A percentile compares a stretch with the other conserved stretches of the same genome.
Evolutionary conservation across 2,329 filamentous ascomycete species (phyloP).

Genomic region (Phyllosticta capitalensis): DNA sequence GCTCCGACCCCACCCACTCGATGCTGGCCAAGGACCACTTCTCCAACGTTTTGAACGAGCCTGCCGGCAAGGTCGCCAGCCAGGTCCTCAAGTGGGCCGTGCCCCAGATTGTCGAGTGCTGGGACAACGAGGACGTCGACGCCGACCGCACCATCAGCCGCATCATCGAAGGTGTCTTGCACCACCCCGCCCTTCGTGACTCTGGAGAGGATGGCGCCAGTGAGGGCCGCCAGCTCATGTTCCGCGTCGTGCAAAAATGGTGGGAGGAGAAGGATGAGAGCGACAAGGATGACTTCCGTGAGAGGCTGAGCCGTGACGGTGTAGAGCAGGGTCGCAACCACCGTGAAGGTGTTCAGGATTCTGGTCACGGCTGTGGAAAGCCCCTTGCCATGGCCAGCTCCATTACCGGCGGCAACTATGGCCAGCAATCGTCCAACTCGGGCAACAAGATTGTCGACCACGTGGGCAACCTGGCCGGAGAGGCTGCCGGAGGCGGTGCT

Average conservation of each 20-base stretch:
- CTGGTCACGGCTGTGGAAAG: conserved; percentile 77
- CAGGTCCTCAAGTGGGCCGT: conserved; percentile 76
- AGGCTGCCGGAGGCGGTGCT: conserved; percentile 54
- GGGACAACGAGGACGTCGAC: conserved; percentile 68
- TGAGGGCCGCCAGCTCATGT: conserved; percentile 70
- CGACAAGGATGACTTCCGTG: conserved; percentile 58
- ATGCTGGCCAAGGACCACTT: conserved; percentile 97
- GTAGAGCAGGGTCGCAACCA: conserved; percentile 74
- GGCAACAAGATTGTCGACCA: conserved; percentile 24
- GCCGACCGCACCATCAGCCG: conserved; percentile 60
- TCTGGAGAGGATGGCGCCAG: conserved; percentile 58
- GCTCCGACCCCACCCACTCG: conserved; percentile 78
- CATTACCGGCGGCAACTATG: conserved; percentile 37
- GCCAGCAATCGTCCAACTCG: conserved; percentile 21
- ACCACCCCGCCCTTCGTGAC: conserved; percentile 73
- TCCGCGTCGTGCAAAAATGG: conserved; percentile 71
- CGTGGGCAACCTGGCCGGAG: conserved; percentile 45
- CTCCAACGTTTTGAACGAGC: conserved; percentile 78
- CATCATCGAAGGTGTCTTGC: conserved; percentile 74
- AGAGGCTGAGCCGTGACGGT: conserved; percentile 67
- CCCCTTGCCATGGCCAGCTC: conserved; percentile 53
- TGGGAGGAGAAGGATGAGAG: conserved; percentile 59
- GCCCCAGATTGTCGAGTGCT: conserved; percentile 78
- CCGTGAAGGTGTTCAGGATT: conserved; percentile 74
- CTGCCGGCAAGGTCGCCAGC: conserved; percentile 73